phyloP scores from a whole-genome alignment of 1,284 basidiomycete species.

The Cerrena zonata region DNA sequence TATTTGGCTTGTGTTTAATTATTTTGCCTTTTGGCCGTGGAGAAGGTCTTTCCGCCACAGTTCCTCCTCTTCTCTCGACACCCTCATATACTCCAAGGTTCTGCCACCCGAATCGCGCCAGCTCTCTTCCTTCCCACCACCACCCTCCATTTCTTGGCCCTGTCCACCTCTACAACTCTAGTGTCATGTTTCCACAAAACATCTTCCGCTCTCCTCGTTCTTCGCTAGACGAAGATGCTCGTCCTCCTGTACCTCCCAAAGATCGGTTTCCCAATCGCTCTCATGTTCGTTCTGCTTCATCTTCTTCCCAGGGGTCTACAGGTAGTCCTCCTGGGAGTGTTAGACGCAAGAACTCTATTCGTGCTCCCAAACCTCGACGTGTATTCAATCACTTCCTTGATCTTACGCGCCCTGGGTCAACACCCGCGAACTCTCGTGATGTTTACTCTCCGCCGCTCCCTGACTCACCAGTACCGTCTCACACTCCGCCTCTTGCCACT shows the following conservation, averaged over 20 bases:
- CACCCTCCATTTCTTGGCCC: no score
- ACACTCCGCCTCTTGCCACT: not conserved
- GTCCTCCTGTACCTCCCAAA: not conserved
- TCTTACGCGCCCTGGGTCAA: not conserved
- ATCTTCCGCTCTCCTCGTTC: no score
- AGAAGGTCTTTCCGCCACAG: not conserved
- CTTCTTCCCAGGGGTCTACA: not conserved
- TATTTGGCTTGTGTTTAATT: no score
- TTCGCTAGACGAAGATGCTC: not conserved
- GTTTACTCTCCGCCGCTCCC: not conserved
- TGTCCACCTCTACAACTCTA: not conserved
- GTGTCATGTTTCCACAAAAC: not conserved
- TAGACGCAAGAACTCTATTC: not conserved
- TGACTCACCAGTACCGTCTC: not conserved
- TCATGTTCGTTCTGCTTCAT: not conserved
- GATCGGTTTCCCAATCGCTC: not conserved
- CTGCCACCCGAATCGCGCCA: not conserved
- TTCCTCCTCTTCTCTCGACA: not conserved
- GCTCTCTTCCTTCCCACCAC: not conserved
- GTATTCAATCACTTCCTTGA: not conserved
- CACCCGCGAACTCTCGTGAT: not conserved
- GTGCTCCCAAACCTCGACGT: not conserved
- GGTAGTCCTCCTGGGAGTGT: not conserved
- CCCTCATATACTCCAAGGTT: conserved; percentile 1
- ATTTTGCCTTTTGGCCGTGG: not conserved